Evolutionary conservation across 345 rosid genomes (phyloP).

Genomic region (Arabis hirsuta): DNA sequence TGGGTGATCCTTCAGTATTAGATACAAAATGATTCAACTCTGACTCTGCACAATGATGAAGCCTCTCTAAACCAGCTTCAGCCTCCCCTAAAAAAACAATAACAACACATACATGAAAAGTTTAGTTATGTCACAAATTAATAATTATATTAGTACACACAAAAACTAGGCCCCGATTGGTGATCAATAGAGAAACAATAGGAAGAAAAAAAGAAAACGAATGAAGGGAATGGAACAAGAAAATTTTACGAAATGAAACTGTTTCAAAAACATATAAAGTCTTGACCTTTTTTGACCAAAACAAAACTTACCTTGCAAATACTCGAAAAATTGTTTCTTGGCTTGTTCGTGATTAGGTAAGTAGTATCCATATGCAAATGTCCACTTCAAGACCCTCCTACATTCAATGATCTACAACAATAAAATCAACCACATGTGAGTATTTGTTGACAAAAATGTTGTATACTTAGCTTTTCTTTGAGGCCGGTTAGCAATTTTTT

Average conservation of each 20-base stretch:
- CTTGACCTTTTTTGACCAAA: neutral
- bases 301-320: conserved; percentile 62
- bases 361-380: conserved; percentile 85
- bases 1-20: conserved; percentile 31
- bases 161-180: too few species aligned
- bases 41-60: conserved; percentile 38
- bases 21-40: conserved; percentile 9
- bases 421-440: neutral
- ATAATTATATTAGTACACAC: too few species aligned
- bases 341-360: conserved; percentile 48
- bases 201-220: too few species aligned
- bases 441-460: neutral
- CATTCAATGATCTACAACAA: conserved; percentile 65
- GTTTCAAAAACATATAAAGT: too few species aligned
- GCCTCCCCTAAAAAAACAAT: conserved; percentile 36
- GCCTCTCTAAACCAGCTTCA: conserved; percentile 32
- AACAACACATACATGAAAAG: neutral
- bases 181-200: too few species aligned
- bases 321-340: conserved; percentile 68
- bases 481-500: too few species aligned
- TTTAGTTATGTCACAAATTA: neutral
- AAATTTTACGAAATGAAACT: too few species aligned
- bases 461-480: too few species aligned
- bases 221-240: too few species aligned
- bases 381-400: conserved; percentile 87